Percentiles rank a stretch among this genome's conserved stretches.
Conservation (phyloP, 495 filamentous ascomycete genomes). For the Immersiella caudata region DNA sequence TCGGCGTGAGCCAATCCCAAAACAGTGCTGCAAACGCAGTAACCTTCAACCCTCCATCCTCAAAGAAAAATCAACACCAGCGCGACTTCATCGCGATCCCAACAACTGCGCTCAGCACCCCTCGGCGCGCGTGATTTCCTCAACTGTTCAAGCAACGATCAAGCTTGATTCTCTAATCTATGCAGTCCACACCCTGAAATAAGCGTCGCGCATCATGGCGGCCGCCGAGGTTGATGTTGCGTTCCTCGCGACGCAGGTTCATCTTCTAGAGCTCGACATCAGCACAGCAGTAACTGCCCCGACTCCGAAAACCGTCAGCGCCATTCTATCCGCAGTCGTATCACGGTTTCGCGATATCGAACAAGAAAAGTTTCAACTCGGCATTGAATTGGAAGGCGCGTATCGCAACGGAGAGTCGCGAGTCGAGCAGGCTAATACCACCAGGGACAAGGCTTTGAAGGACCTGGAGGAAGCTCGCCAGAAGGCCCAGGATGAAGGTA, state of each 20-base stretch:
- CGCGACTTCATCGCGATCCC: constrained; percentile 12
- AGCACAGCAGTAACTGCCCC: constrained; percentile 67
- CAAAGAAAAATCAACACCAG: constrained; percentile 22
- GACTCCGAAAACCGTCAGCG: constrained; percentile 73
- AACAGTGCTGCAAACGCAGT: not conserved
- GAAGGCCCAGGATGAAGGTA: constrained; percentile 82
- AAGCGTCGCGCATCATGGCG: constrained; percentile 62
- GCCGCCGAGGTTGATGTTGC: constrained; percentile 71
- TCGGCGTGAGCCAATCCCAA: not conserved
- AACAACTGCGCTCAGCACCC: not conserved
- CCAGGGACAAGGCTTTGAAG: constrained; percentile 77
- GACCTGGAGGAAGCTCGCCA: constrained; percentile 76
- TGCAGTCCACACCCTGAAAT: constrained; percentile 27
- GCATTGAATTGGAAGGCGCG: constrained; percentile 91
- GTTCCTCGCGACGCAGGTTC: constrained; percentile 75
- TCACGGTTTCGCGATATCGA: constrained; percentile 80
- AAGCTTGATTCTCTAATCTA: constrained; percentile 1
- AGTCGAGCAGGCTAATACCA: constrained; percentile 74
- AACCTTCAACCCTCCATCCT: not conserved
- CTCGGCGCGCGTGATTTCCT: not conserved
- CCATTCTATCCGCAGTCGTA: constrained; percentile 67
- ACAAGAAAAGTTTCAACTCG: constrained; percentile 79
- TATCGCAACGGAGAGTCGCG: constrained; percentile 79
- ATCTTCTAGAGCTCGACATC: constrained; percentile 69
- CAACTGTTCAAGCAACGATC: not conserved